phyloP scores from a whole-genome alignment of 176 grass and related monocot genomes.

The Carex scoparia region DNA sequence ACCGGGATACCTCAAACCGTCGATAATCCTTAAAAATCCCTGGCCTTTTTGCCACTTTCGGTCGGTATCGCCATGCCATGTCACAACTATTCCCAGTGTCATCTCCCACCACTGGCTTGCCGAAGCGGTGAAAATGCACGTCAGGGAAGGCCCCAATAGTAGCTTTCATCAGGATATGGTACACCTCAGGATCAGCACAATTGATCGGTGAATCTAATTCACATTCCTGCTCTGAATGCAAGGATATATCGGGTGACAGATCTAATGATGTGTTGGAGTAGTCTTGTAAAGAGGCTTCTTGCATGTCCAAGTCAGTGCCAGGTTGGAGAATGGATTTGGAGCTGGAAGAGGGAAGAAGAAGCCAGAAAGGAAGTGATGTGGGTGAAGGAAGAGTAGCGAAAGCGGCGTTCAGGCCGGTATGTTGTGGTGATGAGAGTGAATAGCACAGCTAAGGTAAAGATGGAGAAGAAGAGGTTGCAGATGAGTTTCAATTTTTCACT shows the following conservation, averaged over 20 bases:
- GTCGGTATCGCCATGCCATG: constrained; percentile 70
- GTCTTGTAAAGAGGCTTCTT: not conserved
- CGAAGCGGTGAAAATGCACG: constrained; percentile 72
- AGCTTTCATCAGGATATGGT: constrained; percentile 59
- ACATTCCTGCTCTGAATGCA: constrained; percentile 23
- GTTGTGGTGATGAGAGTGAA: not conserved
- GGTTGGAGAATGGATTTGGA: not conserved
- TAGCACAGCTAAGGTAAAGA: not conserved
- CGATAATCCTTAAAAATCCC: constrained; percentile 68
- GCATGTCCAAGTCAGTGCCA: not conserved
- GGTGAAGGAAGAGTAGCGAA: not conserved
- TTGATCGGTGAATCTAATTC: constrained; percentile 35
- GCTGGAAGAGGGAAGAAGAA: not conserved
- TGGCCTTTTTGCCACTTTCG: constrained; percentile 18
- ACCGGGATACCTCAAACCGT: constrained; percentile 51
- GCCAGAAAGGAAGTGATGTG: not conserved
- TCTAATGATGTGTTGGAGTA: not conserved
- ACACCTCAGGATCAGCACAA: constrained; percentile 49
- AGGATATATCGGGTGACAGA: constrained; percentile 25
- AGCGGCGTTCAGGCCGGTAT: not conserved
- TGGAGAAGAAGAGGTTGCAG: constrained; percentile 3
- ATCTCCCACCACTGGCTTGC: constrained; percentile 39
- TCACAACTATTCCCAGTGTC: constrained; percentile 42
- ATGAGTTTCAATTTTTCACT: not conserved
- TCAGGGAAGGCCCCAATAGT: constrained; percentile 54